Conservation (phyloP, 192 early-diverging fungal genomes). For the Umbelopsis vinacea region DNA sequence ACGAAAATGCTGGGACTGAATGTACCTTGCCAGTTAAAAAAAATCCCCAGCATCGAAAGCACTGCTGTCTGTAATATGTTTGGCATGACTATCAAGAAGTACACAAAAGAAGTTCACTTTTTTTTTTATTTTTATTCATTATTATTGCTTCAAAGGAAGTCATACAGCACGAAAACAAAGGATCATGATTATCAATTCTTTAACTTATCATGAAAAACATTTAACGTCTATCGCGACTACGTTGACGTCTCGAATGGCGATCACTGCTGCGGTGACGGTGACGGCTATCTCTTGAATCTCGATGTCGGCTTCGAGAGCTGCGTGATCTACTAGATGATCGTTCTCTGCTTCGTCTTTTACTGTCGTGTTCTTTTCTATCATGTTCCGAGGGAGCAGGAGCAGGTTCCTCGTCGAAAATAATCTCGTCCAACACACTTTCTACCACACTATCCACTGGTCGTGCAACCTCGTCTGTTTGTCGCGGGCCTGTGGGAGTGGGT, state of each 20-base stretch:
- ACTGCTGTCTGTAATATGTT: too few relatives aligned
- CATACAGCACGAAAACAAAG: too few relatives aligned
- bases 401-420: slow-evolving; percentile 14
- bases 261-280: slow-evolving; percentile 10
- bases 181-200: too few relatives aligned
- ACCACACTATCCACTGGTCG: slow-evolving; percentile 5
- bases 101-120: too few relatives aligned
- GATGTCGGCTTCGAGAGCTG: slow-evolving; percentile 20
- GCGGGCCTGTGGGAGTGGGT: neutral
- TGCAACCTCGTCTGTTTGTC: neutral
- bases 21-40: too few relatives aligned
- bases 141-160: too few relatives aligned
- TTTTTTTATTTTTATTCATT: too few relatives aligned
- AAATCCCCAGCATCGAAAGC: too few relatives aligned
- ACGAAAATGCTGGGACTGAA: too few relatives aligned
- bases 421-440: slow-evolving; percentile 14
- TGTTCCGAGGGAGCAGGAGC: neutral
- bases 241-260: neutral
- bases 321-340: slow-evolving; percentile 31
- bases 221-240: slow-evolving; percentile 18
- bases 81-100: too few relatives aligned
- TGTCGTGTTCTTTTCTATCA: neutral
- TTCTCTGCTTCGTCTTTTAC: slow-evolving; percentile 2
- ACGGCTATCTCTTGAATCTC: slow-evolving; percentile 14
- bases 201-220: neutral